Conservation (phyloP, 176 grass and related monocot species). For the Oryza meridionalis region DNA sequence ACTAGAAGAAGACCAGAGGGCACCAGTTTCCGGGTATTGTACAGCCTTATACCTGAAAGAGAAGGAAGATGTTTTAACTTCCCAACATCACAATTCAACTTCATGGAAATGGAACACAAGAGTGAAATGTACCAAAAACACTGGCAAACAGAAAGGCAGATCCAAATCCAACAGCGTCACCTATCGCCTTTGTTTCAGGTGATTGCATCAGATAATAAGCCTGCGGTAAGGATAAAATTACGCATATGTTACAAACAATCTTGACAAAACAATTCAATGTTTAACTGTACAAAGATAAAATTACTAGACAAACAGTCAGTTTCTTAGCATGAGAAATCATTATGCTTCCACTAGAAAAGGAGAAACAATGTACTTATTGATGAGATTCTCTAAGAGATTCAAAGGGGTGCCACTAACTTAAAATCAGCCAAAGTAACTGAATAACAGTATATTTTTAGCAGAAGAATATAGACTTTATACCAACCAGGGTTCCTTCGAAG, state of each 20-base stretch:
- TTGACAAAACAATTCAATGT: background rate
- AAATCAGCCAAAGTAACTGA: background rate
- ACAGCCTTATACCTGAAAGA: slow-evolving; percentile 79
- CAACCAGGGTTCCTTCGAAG: background rate
- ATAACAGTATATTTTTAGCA: background rate
- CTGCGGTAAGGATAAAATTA: slow-evolving; percentile 38
- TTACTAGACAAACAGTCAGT: background rate
- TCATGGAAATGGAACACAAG: background rate
- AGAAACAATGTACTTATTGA: background rate
- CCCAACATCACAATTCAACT: background rate
- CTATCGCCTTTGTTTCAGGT: slow-evolving; percentile 66
- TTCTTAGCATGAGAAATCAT: background rate
- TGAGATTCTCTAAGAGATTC: background rate
- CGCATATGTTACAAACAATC: background rate
- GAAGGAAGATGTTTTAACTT: slow-evolving; percentile 7
- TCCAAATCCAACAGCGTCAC: slow-evolving; percentile 79
- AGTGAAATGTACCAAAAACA: slow-evolving; percentile 60
- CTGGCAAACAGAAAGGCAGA: slow-evolving; percentile 82
- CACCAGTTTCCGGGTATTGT: slow-evolving; percentile 72
- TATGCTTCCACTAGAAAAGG: background rate
- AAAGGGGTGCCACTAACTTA: background rate
- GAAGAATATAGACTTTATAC: background rate
- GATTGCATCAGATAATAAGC: slow-evolving; percentile 93
- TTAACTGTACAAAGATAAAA: background rate
- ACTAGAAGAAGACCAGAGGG: slow-evolving; percentile 80